Evolutionary conservation across 352 stramenopile genomes (phyloP).

Genomic region (Plasmopara muralis): DNA sequence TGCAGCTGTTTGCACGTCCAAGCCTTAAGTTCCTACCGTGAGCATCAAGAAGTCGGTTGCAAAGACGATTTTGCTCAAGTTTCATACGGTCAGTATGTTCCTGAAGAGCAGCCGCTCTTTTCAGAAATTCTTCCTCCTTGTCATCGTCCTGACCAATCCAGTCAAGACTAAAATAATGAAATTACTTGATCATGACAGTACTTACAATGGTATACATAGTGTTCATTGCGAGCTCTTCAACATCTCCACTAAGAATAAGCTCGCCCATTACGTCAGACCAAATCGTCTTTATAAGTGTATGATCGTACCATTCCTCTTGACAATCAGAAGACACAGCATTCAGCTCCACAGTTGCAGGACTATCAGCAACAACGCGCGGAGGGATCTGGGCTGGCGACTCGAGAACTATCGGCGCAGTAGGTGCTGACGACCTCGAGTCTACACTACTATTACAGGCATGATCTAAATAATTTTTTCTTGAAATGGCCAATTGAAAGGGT

Average conservation of each 20-base stretch:
- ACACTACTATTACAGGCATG: neutral
- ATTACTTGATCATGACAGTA: neutral
- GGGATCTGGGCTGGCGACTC: neutral
- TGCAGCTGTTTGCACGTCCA: neutral
- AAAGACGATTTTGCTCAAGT: conserved; percentile 23
- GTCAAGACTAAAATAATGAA: neutral
- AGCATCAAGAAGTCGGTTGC: conserved; percentile 26
- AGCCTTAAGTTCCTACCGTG: conserved; percentile 19
- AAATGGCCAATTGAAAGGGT: neutral
- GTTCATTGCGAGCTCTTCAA: conserved; percentile 20
- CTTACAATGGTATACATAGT: conserved; percentile 19
- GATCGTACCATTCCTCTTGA: conserved; percentile 20
- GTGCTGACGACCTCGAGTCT: neutral
- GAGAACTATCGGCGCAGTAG: too few relatives aligned
- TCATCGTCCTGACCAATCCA: conserved; percentile 23
- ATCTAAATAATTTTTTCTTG: conserved; percentile 2
- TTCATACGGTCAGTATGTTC: conserved; percentile 19
- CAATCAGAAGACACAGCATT: conserved; percentile 10
- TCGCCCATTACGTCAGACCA: neutral
- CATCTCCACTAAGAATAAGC: conserved; percentile 6
- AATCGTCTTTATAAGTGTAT: neutral
- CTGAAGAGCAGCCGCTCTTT: conserved; percentile 16
- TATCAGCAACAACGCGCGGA: neutral
- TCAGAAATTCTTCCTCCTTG: conserved; percentile 26
- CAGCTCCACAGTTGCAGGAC: neutral